Evolutionary conservation across 202 grass and related monocot genomes (phyloP).

Genomic region (Zoysia matrella): DNA sequence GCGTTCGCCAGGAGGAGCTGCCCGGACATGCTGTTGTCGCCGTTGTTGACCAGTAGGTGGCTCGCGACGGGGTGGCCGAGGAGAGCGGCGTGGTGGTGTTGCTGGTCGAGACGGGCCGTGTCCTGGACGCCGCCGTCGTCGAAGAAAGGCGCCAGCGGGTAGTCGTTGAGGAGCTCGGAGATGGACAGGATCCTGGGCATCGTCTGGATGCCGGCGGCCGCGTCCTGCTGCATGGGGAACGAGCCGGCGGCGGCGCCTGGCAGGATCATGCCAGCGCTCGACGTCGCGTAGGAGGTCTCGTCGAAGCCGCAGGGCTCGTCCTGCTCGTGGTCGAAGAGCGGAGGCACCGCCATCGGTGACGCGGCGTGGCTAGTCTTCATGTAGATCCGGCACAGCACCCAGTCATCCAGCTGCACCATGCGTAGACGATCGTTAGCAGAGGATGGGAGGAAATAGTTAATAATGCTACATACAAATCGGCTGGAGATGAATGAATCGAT

Average conservation of each 20-base stretch:
- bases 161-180: slow-evolving; percentile 72
- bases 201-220: background rate
- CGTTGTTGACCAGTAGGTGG: slow-evolving; percentile 47
- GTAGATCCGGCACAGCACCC: slow-evolving; percentile 99
- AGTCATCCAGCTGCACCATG: slow-evolving; percentile 72
- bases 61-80: slow-evolving; percentile 50
- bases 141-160: slow-evolving; percentile 67
- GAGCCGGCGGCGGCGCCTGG: slow-evolving; percentile 4
- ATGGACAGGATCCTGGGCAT: slow-evolving; percentile 77
- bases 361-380: slow-evolving; percentile 62
- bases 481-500: background rate
- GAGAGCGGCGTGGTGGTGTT: slow-evolving; percentile 36
- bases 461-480: background rate
- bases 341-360: slow-evolving; percentile 44
- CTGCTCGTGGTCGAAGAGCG: slow-evolving; percentile 61
- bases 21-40: background rate
- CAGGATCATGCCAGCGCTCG: slow-evolving; percentile 42
- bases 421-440: background rate
- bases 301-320: slow-evolving; percentile 60
- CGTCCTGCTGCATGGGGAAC: background rate
- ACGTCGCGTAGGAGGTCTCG: slow-evolving; percentile 29
- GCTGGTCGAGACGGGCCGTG: background rate
- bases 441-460: too few species aligned
- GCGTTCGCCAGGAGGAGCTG: slow-evolving; percentile 33
- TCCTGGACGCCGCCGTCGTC: slow-evolving; percentile 6